phyloP scores from a whole-genome alignment of 345 rosid species.

The Dovyalis caffra region DNA sequence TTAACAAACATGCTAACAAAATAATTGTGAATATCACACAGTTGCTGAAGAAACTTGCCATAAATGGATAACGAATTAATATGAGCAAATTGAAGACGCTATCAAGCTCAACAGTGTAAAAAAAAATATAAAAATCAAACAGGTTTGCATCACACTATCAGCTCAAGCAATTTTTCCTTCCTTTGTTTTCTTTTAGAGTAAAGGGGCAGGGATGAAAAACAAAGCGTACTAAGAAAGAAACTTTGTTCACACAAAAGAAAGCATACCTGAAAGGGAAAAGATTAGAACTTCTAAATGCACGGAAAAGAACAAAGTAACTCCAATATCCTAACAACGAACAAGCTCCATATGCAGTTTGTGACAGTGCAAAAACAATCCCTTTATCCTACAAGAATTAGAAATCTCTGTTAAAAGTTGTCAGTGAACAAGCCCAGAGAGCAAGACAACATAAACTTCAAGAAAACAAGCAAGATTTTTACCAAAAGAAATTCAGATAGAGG shows the following conservation, averaged over 20 bases:
- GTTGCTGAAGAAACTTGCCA: constrained; percentile 5
- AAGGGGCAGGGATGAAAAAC: background rate
- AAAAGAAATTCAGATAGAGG: background rate
- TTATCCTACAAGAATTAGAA: constrained; percentile 52
- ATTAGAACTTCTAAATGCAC: constrained; percentile 43
- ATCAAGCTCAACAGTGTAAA: background rate
- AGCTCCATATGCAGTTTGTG: constrained; percentile 84
- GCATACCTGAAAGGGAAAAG: constrained; percentile 86
- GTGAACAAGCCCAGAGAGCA: background rate
- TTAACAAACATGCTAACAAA: constrained; percentile 7
- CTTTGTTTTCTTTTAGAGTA: background rate
- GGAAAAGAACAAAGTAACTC: constrained; percentile 67
- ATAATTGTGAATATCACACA: constrained; percentile 9
- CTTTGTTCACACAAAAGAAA: background rate
- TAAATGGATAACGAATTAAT: background rate
- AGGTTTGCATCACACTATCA: background rate
- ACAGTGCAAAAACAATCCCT: constrained; percentile 59
- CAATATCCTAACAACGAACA: constrained; percentile 78
- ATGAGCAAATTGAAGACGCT: background rate
- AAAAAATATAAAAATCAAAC: background rate
- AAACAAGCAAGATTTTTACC: background rate
- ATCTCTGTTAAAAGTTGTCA: background rate
- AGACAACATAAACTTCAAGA: background rate
- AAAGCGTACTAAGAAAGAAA: constrained; percentile 11
- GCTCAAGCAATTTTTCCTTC: background rate